Base-by-base conservation (phyloP, 768 basidiomycete genomes). In the Lactarius evosmus region DNA sequence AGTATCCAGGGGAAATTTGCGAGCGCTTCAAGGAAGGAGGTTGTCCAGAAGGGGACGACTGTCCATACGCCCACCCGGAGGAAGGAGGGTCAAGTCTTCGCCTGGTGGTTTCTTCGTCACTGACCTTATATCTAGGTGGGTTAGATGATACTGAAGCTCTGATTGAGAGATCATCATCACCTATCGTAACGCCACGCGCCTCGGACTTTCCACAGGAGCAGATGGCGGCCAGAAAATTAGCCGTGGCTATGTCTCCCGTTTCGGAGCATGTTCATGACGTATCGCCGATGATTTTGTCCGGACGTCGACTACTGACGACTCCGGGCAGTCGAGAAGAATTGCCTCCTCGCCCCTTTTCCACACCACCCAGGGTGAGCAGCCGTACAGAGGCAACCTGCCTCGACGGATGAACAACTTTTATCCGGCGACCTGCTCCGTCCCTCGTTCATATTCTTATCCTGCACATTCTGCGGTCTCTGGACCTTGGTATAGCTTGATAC, bases 41-140 rank as follows among this genome's bases (percentile, higher is more conserved):
- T 22, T 74, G 74, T 58, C 25, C 56, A 7, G 70, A 71, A 8
- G 73, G 72, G 19, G 60, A 57, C 3, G 72, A 75, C 55, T 75
- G 73, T 66, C 64, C 58, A 49, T 72, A 61, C 46, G 53, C 67
- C 17, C 74, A 75, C 40, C 70, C 70, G 2, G 66, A 67, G 11
- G 60, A 58, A 14, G 58, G 69, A 61, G 50, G 8, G 69, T 56
- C 17, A 11, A 9, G 12, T 30, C 50, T 7, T 22, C 52, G 17
- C 30, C 33, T 44, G 41, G 16, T n/a, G 52, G 41, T 51, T 32
- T 11, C 22, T 16, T 9, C 17, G 16, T 41, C 29, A 14, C 52
- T 55, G 12, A 46, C 29, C 30, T 17, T 30, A 8, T 53, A 11
- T 5, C 22, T 17, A 50, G 33, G 38, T 3, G n/a, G 32, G 34